Evolutionary conservation across 495 filamentous ascomycete genomes (phyloP), one percentile per base, ranked within the genome.

Genomic region (Penicillium cataractarum): DNA sequence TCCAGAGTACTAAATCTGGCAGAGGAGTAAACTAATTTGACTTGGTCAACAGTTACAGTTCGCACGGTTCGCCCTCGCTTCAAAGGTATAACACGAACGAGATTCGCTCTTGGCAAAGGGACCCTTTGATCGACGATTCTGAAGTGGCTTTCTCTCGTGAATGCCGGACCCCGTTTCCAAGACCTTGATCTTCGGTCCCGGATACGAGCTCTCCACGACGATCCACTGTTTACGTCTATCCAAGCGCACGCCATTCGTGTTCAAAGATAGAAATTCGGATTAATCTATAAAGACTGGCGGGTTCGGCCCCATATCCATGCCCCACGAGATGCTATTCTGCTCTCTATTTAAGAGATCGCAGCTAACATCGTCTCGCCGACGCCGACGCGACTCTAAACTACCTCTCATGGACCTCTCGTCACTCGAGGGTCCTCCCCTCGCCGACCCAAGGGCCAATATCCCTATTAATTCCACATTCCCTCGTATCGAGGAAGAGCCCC

Each of bases 321-420:
- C 55, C 33, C 27, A 24, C 37, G 49, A 52, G 33, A 55, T 42
- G 26, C 32, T 50, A 24, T 42, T 49, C 13, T 35, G 55, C 52
- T 42, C 37, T 49, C 53, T 58, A 31, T 37, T 58, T 13, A 29
- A 39, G 29, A 58, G 46, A 40, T 60, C 48, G 33, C 57, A 60
- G 40, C 12, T 39, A 24, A 15, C 52, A 62, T 37, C 60, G 27
- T 35, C 51, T 35, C 51, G 51, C 51, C 4, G 21, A 10, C n/a
- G 31, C 12, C n/a, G 6, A 26, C 19, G 12, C n/a, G 46, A 50
- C n/a, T 31, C 42, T 6, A 39, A 44, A 37, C 32, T n/a, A n/a
- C 49, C 58, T 26, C 26, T 44, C 51, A 74, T 77, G 65, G 74
- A 77, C 63, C 74, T 79, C 27, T 79, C 76, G 13, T 77, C 74